Evolutionary conservation across 768 basidiomycete genomes (phyloP).

Genomic region (Xerocomus spinulosus): DNA sequence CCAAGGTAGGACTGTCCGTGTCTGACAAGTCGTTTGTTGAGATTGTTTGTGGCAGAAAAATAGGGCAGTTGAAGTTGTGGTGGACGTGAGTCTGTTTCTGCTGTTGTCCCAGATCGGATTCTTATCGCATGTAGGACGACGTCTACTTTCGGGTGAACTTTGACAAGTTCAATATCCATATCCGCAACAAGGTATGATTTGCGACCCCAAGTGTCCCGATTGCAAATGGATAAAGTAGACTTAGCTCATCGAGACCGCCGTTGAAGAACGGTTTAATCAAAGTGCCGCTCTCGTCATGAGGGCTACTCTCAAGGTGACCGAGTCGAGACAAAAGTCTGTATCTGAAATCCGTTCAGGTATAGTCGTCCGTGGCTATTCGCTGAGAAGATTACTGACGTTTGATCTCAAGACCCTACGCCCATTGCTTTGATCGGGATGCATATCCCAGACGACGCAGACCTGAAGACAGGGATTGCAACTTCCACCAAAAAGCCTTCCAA

Average conservation of each 20-base stretch:
- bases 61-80: conserved; percentile 44
- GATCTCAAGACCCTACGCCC: conserved; percentile 55
- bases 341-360: conserved; percentile 63
- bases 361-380: conserved; percentile 1
- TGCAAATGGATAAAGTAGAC: conserved; percentile 10
- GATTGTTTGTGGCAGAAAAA: conserved; percentile 37
- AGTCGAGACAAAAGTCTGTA: conserved; percentile 55
- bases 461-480: conserved; percentile 61
- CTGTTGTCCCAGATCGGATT: not conserved
- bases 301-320: conserved; percentile 67
- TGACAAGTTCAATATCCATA: conserved; percentile 79
- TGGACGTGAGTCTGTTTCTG: conserved; percentile 56
- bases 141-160: conserved; percentile 86
- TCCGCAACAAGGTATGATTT: conserved; percentile 73
- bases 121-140: conserved; percentile 44
- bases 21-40: not conserved
- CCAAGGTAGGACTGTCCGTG: conserved; percentile 43
- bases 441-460: conserved; percentile 55
- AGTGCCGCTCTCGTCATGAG: conserved; percentile 67
- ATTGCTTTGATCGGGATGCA: conserved; percentile 59
- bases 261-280: conserved; percentile 74
- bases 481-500: conserved; percentile 50
- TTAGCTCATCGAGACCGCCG: conserved; percentile 76
- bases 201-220: not conserved
- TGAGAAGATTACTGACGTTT: not conserved